These are phyloP conservation scores for Lepidium campestre DNA, from an alignment of 441 rosid genomes.

Conservation along the genomic window DNA sequence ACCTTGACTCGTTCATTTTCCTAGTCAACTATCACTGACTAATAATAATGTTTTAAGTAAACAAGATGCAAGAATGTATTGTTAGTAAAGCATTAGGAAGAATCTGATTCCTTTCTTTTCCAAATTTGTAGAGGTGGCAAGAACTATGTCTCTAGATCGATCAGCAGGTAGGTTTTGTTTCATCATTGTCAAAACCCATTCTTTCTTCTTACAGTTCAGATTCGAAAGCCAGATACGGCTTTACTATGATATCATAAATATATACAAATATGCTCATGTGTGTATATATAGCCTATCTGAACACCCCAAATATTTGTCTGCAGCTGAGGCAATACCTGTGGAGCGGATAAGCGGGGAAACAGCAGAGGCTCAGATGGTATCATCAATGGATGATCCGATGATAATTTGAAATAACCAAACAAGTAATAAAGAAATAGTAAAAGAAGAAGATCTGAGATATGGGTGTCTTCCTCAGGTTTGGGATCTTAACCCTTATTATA, in stretches of 20 bases:
- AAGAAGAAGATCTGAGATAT: not conserved
- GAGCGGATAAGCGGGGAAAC: slow-evolving; percentile 43
- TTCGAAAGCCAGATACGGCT: not conserved
- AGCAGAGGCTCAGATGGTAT: slow-evolving; percentile 53
- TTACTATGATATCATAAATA: not conserved
- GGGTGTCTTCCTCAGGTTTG: slow-evolving; percentile 19
- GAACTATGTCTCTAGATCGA: slow-evolving; percentile 33
- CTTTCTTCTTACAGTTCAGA: not conserved
- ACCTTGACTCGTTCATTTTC: not conserved
- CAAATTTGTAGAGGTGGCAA: slow-evolving; percentile 27
- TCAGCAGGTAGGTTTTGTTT: slow-evolving; percentile 13
- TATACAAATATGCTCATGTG: not conserved
- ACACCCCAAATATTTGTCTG: not conserved
- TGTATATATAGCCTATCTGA: not conserved
- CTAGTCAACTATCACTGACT: not conserved
- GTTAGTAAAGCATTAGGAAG: slow-evolving; percentile 1
- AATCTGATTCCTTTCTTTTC: slow-evolving; percentile 17
- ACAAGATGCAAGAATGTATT: not conserved
- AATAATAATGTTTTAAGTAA: not conserved
- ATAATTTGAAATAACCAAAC: slow-evolving; percentile 32
- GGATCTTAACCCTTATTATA: slow-evolving; percentile 24
- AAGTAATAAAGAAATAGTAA: not conserved
- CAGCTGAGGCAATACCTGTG: slow-evolving; percentile 57
- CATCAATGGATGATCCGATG: slow-evolving; percentile 73
- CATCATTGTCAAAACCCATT: not conserved